These are phyloP conservation scores for Parastagonospora nodorum DNA, from an alignment of 2,329 filamentous ascomycete genomes.

Conservation along the genomic window DNA sequence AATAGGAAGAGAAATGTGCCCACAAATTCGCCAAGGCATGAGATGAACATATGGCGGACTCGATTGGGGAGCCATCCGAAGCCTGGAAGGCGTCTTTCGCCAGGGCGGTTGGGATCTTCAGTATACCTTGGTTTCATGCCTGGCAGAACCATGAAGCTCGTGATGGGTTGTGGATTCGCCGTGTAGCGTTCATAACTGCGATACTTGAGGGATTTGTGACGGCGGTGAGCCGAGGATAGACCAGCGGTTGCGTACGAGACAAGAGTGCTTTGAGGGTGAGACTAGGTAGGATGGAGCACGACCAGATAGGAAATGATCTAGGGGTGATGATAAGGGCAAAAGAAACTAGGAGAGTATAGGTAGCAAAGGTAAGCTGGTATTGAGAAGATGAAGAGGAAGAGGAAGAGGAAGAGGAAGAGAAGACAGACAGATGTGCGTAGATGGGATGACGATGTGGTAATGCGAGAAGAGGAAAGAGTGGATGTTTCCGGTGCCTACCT, in stretches of 20 bases:
- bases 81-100: slow-evolving; percentile 47
- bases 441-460: too few relatives aligned
- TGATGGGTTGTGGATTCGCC: slow-evolving; percentile 28
- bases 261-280: slow-evolving; percentile 21
- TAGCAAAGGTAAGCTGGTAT: not conserved
- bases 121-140: slow-evolving; percentile 45
- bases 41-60: slow-evolving; percentile 50
- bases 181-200: slow-evolving; percentile 46
- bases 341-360: slow-evolving; percentile 1
- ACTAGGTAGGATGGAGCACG: slow-evolving; percentile 3
- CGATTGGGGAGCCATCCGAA: slow-evolving; percentile 52
- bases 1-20: slow-evolving; percentile 49
- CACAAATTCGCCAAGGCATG: slow-evolving; percentile 51
- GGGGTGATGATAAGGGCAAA: slow-evolving; percentile 2
- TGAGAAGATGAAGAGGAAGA: not conserved
- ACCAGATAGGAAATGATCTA: not conserved
- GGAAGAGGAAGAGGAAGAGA: not conserved
- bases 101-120: slow-evolving; percentile 34
- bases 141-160: slow-evolving; percentile 45
- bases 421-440: not conserved
- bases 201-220: slow-evolving; percentile 15
- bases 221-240: slow-evolving; percentile 13
- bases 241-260: slow-evolving; percentile 31
- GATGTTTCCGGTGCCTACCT: too few relatives aligned
- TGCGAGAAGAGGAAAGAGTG: too few relatives aligned